Evolutionary conservation across 2,329 filamentous ascomycete species (phyloP), one percentile per base, ranked within the genome.

Genomic region (Cercospora sesami): DNA sequence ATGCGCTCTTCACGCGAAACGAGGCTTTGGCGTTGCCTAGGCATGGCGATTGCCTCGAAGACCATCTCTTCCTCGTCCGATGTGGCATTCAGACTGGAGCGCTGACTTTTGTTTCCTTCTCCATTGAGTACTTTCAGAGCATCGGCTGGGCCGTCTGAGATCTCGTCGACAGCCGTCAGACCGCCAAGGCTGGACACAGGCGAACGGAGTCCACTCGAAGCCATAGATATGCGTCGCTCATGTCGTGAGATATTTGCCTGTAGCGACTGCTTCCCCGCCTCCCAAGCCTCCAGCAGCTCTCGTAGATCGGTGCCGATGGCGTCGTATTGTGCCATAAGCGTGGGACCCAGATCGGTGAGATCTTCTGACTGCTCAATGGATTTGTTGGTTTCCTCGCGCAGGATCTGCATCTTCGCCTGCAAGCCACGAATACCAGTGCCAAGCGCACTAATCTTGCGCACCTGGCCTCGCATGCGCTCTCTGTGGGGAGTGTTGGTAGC

Each of bases 341-440:
- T 89, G 0, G 90, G 86, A 0, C 91, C 92, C 16, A 97, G 86
- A 72, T 96, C 91, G 21, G 77, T 77, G 16, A 78, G 72, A 51
- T 79, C 78, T 18, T 83, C 81, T 1, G 91, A 89, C 73, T 90
- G 89, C 75, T 96, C 91, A 30, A 97, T 81, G 53, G 89, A 89
- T 68, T 87, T 87, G 76, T 92, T 92, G 0, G 93, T 96, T 79
- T 97, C 93, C 78, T 99, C 95, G 60, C 93, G 89, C 64, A 98
- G 82, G 7, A 99, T 85, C 68, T 96, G 93, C 82, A 99, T 89
- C 79, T 98, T 99, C 39, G 95, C 95, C 80, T 98, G 94, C 60
- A 99, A 85, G 10, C 92, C 92, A 30, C 94, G 90, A 69, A 98
- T 96, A 16, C 93, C 94, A 65, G 93, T 92, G 0, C 93, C 97